A percentile compares a stretch with the other conserved stretches of the same genome.
phyloP scores from a whole-genome alignment of 768 basidiomycete species.

The Trametes maxima region DNA sequence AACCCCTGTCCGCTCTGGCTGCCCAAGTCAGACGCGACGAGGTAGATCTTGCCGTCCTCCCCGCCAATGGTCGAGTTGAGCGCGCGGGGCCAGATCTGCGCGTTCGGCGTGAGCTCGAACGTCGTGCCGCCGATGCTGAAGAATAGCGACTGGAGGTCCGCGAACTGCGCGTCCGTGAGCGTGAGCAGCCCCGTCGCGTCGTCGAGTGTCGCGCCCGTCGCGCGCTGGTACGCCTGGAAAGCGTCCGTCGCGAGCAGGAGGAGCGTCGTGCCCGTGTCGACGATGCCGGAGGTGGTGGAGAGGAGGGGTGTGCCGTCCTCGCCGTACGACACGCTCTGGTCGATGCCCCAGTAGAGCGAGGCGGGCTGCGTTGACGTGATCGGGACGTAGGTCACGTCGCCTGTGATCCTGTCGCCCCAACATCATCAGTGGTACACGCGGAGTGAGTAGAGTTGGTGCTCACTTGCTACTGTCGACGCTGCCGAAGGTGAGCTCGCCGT shows the following conservation, averaged over 20 bases:
- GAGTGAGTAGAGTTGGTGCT: neutral
- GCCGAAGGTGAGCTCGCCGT: slow-evolving; percentile 62
- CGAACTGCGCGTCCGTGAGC: slow-evolving; percentile 51
- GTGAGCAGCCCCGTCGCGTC: slow-evolving; percentile 56
- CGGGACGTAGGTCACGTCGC: slow-evolving; percentile 36
- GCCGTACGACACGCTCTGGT: slow-evolving; percentile 45
- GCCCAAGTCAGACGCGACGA: slow-evolving; percentile 58
- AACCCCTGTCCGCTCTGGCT: slow-evolving; percentile 54
- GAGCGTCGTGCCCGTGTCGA: slow-evolving; percentile 58
- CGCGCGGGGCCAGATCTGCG: slow-evolving; percentile 69
- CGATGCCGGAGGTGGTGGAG: slow-evolving; percentile 45
- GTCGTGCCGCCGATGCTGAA: slow-evolving; percentile 55
- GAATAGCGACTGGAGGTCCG: slow-evolving; percentile 50
- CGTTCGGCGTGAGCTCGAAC: slow-evolving; percentile 61
- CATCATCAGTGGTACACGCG: too few species aligned
- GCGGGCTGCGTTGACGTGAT: slow-evolving; percentile 52
- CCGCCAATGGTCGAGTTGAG: slow-evolving; percentile 64
- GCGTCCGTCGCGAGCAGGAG: slow-evolving; percentile 60
- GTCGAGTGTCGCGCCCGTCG: slow-evolving; percentile 56
- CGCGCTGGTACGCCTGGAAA: slow-evolving; percentile 55
- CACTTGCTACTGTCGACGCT: slow-evolving; percentile 50
- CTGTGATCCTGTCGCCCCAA: slow-evolving; percentile 16
- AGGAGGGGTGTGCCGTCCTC: slow-evolving; percentile 32
- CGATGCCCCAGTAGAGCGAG: slow-evolving; percentile 52
- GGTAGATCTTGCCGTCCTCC: slow-evolving; percentile 49